Evolutionary conservation across 2,329 filamentous ascomycete genomes (phyloP), one percentile per base, ranked within the genome.

Genomic region (Ophiocordyceps camponoti-leonardi): DNA sequence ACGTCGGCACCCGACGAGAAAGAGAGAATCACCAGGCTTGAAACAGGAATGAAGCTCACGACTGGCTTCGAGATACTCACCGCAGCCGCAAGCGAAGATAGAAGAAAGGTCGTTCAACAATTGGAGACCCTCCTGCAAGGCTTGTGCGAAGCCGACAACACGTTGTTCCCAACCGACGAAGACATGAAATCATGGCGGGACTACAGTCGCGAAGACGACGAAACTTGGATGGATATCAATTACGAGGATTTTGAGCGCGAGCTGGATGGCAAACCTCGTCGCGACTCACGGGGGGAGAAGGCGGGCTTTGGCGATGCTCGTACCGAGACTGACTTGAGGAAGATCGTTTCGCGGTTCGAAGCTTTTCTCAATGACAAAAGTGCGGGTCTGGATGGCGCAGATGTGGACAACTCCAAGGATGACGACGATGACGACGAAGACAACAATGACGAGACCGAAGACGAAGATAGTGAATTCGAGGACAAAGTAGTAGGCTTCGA

Each of bases 321-420:
- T 22, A 75, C 80, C 0, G 79, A 88, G 55, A 77, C 79, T 5
- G 83, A 94, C 57, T 67, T 98, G 20, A 80, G 83, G 45, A 90
- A 90, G 56, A 94, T 96, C 59, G 92, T 98, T 0, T 82, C 84
- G 42, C 77, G 86, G n/a, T 96, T 98, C 56, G 87, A 95, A 56
- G 71, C 83, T 13, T 96, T 98, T 54, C 63, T 98, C 42, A 85
- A 93, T 46, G 86, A 96, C 53, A 83, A 93, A 12, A 74, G 73
- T 42, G 86, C 87, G 1, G 88, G 84, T 1, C 60, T 79, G 6
- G 87, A 94, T 42, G 90, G 87, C 0, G 84, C 81, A 0, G 79
- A 86, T 48, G 61, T 85, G 13, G 69, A 74, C 49, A 81, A 84
- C 11, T 84, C 85, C 71, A 83, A 85, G 48, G 80, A 83, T 49